phyloP scores from a whole-genome alignment of 345 rosid genomes.

The Angophora floribunda region DNA sequence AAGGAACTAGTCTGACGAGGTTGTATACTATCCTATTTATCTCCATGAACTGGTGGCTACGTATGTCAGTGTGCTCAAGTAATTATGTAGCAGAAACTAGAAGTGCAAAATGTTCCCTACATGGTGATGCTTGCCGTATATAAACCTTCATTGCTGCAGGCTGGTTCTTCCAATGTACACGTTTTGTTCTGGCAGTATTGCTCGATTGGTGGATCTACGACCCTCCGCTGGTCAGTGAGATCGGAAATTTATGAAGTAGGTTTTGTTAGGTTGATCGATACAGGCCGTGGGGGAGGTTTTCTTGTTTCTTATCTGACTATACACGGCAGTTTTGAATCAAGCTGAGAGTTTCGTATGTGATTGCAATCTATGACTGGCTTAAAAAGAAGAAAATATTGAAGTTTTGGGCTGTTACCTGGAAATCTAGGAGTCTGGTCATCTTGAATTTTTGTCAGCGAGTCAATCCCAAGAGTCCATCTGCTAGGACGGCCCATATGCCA shows the following conservation, averaged over 20 bases:
- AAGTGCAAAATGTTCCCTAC: background rate
- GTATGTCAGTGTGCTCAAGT: background rate
- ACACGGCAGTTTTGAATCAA: background rate
- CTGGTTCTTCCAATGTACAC: background rate
- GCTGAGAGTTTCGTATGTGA: background rate
- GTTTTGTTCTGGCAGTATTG: background rate
- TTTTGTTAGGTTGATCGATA: background rate
- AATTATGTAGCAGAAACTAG: background rate
- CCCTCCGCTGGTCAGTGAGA: background rate
- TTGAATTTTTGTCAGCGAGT: background rate
- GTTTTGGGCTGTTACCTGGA: background rate
- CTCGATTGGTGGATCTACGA: background rate
- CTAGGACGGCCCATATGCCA: background rate
- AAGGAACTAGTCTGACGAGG: background rate
- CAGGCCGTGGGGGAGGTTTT: background rate
- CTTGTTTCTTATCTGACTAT: background rate
- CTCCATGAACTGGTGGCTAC: background rate
- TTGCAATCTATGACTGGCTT: background rate
- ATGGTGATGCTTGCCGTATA: background rate
- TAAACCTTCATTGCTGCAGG: background rate
- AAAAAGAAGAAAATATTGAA: background rate
- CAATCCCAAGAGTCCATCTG: background rate
- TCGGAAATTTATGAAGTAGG: background rate
- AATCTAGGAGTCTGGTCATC: background rate
- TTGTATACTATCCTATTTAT: background rate